Conservation (phyloP, 2,329 filamentous ascomycete genomes). For the Alternaria dauci region DNA sequence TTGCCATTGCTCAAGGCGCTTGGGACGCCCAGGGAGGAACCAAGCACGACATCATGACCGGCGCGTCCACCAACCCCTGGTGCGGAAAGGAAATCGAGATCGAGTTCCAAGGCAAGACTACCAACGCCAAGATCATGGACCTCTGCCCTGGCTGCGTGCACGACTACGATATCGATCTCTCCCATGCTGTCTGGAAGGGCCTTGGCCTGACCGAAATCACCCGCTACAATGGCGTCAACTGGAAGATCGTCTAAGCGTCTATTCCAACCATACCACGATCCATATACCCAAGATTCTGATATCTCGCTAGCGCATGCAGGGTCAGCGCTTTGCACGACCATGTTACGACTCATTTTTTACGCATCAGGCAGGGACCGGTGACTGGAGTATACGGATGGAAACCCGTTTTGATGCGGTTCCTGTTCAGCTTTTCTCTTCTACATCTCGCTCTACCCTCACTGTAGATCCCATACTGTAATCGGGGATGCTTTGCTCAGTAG, state of each 20-base stretch:
- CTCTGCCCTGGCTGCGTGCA: constrained; percentile 46
- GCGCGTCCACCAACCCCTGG: constrained; percentile 44
- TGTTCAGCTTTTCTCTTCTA: constrained; percentile 23
- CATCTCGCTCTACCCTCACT: constrained; percentile 8
- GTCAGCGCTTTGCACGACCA: constrained; percentile 53
- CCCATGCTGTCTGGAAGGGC: constrained; percentile 39
- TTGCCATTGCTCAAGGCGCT: constrained; percentile 39
- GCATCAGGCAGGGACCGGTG: constrained; percentile 33
- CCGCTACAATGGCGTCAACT: constrained; percentile 35
- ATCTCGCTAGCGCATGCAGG: constrained; percentile 50
- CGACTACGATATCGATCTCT: constrained; percentile 41
- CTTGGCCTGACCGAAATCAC: constrained; percentile 34
- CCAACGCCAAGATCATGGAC: constrained; percentile 44
- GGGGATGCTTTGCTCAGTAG: constrained; percentile 20
- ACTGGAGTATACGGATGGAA: constrained; percentile 32
- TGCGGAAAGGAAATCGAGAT: constrained; percentile 47
- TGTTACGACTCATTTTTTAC: constrained; percentile 40
- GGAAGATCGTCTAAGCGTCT: constrained; percentile 36
- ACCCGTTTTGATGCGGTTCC: constrained; percentile 12
- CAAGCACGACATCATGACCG: constrained; percentile 43
- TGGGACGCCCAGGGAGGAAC: constrained; percentile 34
- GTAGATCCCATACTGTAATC: constrained; percentile 34
- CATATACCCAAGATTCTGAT: constrained; percentile 41
- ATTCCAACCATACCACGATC: constrained; percentile 29
- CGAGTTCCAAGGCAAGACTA: constrained; percentile 40